Base-by-base conservation (phyloP, 176 grass and related monocot genomes). In the Guadua angustifolia region DNA sequence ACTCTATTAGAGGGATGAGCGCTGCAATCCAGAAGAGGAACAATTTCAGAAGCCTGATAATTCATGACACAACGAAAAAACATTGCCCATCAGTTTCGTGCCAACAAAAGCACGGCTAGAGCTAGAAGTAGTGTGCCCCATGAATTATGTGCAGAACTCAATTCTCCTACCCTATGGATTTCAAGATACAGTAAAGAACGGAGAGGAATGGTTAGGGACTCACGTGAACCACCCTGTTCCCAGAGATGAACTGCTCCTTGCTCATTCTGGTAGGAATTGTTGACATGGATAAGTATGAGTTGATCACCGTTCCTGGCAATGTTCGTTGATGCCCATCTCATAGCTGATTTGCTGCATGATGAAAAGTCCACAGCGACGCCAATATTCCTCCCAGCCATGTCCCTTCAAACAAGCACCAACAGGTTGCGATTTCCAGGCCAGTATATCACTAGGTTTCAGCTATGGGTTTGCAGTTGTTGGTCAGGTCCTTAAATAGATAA, bases 361-460 rank as follows among this genome's bases (percentile, higher is more conserved):
- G 91, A 96, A 69, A 96, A 96, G 79, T 93, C 94, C 22, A 86
- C 87, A 8, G 94, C 94, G 1, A 96, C 77, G 38, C 94, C 91
- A 9, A 91, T 79, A 35, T 91, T 93, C 70, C 91, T 89, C 39
- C 66, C 49, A 49, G 46, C 80, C 92, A 94, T 94, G 19, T 82
- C 77, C 13, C 36, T 64, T 32, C 79, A 64, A 83, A 44, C 72
- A 75, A 71, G 60, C 22, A 12, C 71, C 47, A 78, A 45, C 57
- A 77, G 75, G 29, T 76, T 35, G n/a, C 64, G 36, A 38, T 24
- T 42, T 62, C 45, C 43, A 46, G 52, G 79, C 83, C 32, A 73
- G 69, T 51, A 32, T 77, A 55, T 6, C 51, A 33, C 36, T 46
- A 25, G 69, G 78, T 85, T 85, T 85, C 18, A 46, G 24, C 25